These are phyloP conservation scores for Fusarium concolor DNA, from an alignment of 2,329 filamentous ascomycete species.

Conservation along the genomic window DNA sequence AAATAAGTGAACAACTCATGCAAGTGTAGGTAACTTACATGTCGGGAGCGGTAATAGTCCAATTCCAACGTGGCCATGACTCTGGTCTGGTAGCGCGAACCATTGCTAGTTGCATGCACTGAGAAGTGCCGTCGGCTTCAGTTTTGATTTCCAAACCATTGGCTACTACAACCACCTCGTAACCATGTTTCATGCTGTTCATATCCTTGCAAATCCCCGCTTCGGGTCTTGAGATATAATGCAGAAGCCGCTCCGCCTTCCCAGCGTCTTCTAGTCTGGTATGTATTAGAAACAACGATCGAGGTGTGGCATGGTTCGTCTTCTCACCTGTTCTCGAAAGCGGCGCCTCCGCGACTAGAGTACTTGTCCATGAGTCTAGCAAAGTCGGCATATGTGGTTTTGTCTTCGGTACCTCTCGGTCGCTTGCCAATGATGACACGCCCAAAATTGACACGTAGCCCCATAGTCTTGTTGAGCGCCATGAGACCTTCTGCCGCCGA, in stretches of 20 bases:
- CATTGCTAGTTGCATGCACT: conserved; percentile 39
- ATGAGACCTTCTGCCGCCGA: conserved; percentile 43
- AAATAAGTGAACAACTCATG: conserved; percentile 3
- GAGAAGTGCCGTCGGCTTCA: conserved; percentile 18
- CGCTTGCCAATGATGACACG: conserved; percentile 44
- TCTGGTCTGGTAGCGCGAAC: conserved; percentile 39
- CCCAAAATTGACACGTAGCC: conserved; percentile 52
- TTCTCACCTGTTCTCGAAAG: conserved; percentile 47
- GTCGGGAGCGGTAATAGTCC: conserved; percentile 52
- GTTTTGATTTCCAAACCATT: conserved; percentile 40
- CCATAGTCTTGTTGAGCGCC: conserved; percentile 42
- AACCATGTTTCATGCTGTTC: conserved; percentile 25
- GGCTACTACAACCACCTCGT: conserved; percentile 38
- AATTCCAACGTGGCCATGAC: conserved; percentile 45
- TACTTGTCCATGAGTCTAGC: conserved; percentile 44
- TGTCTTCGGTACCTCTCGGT: conserved; percentile 41
- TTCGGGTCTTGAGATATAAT: conserved; percentile 24
- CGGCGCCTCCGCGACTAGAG: conserved; percentile 47
- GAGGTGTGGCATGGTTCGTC: background rate
- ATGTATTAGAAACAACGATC: conserved; percentile 13
- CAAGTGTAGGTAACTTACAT: conserved; percentile 44
- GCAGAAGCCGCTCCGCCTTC: conserved; percentile 34
- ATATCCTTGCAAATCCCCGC: conserved; percentile 24
- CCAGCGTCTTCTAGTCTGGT: conserved; percentile 28
- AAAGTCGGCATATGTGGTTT: conserved; percentile 45